phyloP scores from a whole-genome alignment of 768 basidiomycete genomes.

The Tricholoma saponaceum region DNA sequence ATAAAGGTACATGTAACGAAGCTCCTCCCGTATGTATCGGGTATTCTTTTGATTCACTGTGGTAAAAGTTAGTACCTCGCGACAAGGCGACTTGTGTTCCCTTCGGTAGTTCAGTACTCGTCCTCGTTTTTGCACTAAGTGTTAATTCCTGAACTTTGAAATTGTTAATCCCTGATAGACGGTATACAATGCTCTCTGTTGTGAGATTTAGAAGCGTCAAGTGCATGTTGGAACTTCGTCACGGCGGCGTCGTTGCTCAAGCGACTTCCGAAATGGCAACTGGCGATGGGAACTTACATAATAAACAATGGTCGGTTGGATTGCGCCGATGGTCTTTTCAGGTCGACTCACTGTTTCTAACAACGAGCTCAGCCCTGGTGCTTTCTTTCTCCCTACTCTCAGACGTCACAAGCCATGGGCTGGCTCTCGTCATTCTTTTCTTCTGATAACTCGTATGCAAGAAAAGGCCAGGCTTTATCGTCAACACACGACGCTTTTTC shows the following conservation, averaged over 20 bases:
- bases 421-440: constrained; percentile 71
- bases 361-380: constrained; percentile 3
- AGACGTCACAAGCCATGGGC: constrained; percentile 43
- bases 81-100: background rate
- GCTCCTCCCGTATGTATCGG: constrained; percentile 20
- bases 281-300: no score
- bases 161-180: background rate
- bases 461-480: constrained; percentile 64
- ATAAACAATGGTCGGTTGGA: background rate
- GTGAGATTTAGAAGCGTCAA: constrained; percentile 7
- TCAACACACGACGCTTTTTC: constrained; percentile 88
- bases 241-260: background rate
- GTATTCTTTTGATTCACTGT: constrained; percentile 17
- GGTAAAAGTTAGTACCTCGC: background rate
- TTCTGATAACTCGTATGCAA: constrained; percentile 39
- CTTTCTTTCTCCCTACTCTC: background rate
- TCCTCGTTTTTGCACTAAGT: background rate
- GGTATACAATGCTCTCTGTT: background rate
- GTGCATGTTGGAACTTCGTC: background rate
- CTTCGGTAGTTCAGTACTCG: background rate
- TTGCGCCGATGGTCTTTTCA: background rate
- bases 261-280: no score
- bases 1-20: constrained; percentile 25
- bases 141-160: background rate
- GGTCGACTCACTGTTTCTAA: background rate